Evolutionary conservation across 1,139 yeast genomes (phyloP), one percentile per base, ranked within the genome.

Genomic region (Yamadazyma siamensis): DNA sequence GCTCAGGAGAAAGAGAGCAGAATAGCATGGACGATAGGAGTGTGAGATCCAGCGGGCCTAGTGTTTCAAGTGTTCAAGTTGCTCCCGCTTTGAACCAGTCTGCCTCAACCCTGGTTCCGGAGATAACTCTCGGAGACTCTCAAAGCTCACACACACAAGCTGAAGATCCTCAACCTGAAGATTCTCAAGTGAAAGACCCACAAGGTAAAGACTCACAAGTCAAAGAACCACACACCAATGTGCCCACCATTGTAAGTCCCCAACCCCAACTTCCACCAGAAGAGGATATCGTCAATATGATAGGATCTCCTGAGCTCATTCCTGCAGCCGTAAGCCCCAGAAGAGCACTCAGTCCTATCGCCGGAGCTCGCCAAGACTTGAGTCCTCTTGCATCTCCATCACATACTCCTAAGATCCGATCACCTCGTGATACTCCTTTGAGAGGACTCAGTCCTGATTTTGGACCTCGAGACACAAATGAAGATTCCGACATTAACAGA

Each of bases 231-330:
- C 34, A 34, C 16, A 4, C 23, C 4, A 12, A 15, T 5, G 21
- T 14, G 11, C 14, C 13, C 9, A 6, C 6, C 11, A 19, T 15
- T 15, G 13, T 12, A 4, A 4, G 13, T 12, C 10, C 16, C 12
- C 27, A 26, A 28, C 20, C 24, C 9, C n/a, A n/a, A n/a, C n/a
- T n/a, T n/a, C n/a, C n/a, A n/a, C n/a, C n/a, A n/a, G 52, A 40
- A 19, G 54, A 49, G 26, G 54, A 50, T 35, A 44, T 50, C 10
- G 51, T 46, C 5, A 41, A 49, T 32, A 31, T 45, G 38, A 25
- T 38, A 1, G 34, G 35, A 2, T 39, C 49, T 2, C 43, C 48
- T 2, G 38, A 38, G 12, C 28, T 41, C 9, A 29, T 35, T 8
- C 48, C 46, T 10, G 31, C 29, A 11, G 47, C 45, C 3, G 43